Evolutionary conservation across 75 land plant species (phyloP), one percentile per base, ranked within the genome.

Genomic region (Adiantum capillusveneris): DNA sequence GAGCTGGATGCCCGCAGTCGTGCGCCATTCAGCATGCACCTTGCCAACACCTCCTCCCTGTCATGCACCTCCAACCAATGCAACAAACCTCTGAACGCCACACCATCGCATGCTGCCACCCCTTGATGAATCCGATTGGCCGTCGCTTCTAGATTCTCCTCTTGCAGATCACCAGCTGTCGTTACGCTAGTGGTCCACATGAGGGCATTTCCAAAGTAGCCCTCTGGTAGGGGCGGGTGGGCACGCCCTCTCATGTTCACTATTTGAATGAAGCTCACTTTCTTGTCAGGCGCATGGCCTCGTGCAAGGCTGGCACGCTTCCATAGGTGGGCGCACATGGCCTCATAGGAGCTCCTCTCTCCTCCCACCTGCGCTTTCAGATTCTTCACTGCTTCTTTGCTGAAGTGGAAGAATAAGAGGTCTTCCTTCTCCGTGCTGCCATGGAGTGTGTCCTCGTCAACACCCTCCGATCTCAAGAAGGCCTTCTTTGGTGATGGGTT

Each of bases 171-270:
- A 21, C 50, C 50, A 2, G 50, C 22, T 17, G 6, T 46, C 6
- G 50, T 14, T 21, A 6, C 50, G 13, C 12, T 46, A 21, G 18
- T 6, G 50, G 19, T 21, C 14, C 12, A 0, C 6, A 42, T 30
- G 18, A 73, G 13, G 2, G 58, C 68, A 41, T 62, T 69, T 0
- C 81, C 76, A 11, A 78, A 69, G 19, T 78, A 78, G 3, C 30
- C 48, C 5, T 0, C 22, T 0, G 64, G 59, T 20, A 77, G 31
- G 0, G 65, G 65, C 11, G 68, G 68, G 7, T 25, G 2, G 16
- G 67, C 21, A 24, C 72, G 36, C 0, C 2, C 14, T 12, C 80
- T 55, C 12, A 14, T 24, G 41, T 55, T 43, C 20, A 60, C 57
- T 0, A 41, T 0, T 1, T 59, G 0, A 0, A 17, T 20, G 27